These are phyloP conservation scores for Cardamine occulta DNA, from an alignment of 345 rosid species.

Conservation along the genomic window DNA sequence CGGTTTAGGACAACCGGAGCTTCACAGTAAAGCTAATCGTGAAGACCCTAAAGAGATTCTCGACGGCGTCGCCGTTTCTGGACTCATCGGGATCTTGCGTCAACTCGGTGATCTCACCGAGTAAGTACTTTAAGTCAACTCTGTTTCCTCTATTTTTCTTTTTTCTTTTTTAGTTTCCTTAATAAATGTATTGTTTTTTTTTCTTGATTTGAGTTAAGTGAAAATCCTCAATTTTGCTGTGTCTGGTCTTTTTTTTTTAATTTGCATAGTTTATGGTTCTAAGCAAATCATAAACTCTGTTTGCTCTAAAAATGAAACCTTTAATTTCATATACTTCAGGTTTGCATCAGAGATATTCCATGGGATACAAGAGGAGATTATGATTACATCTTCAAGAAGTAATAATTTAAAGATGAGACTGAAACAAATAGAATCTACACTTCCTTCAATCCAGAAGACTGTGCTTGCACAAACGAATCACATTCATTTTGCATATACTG, in stretches of 20 bases:
- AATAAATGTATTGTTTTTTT: background rate
- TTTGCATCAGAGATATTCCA: slow-evolving; percentile 96
- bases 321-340: slow-evolving; percentile 41
- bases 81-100: slow-evolving; percentile 91
- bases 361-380: slow-evolving; percentile 84
- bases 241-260: background rate
- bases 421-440: slow-evolving; percentile 71
- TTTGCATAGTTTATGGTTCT: background rate
- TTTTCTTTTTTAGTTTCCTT: background rate
- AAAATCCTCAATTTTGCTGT: background rate
- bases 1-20: slow-evolving; percentile 82
- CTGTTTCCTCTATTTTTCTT: slow-evolving; percentile 21
- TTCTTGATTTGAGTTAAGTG: background rate
- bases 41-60: slow-evolving; percentile 91
- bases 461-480: slow-evolving; percentile 80
- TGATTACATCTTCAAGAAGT: slow-evolving; percentile 76
- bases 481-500: slow-evolving; percentile 87
- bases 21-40: slow-evolving; percentile 62
- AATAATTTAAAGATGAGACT: slow-evolving; percentile 68
- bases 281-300: background rate
- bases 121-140: slow-evolving; percentile 57
- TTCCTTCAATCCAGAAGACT: slow-evolving; percentile 78
- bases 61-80: slow-evolving; percentile 90
- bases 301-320: background rate
- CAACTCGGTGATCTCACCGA: slow-evolving; percentile 99